Base-by-base conservation (phyloP, 2,329 filamentous ascomycete species). In the Calonectria hawksworthii region DNA sequence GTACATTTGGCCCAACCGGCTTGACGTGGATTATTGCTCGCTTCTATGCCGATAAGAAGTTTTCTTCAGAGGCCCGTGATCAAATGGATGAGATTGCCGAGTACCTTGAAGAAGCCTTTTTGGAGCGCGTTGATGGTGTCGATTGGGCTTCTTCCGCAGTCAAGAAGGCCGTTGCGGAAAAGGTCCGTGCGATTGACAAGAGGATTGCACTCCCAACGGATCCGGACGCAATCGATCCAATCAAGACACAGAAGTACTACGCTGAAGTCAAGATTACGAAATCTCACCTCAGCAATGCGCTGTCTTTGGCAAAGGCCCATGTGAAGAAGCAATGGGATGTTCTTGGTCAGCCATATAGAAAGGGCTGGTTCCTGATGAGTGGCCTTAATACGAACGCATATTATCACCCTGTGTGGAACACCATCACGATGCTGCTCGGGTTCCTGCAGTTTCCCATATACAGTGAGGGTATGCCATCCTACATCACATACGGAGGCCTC, bases 371-470 rank as follows among this genome's bases (percentile, higher is more conserved):
- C 90, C 88, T 82, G 14, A 92, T 93, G 89, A 90, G 88, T 11
- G 89, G 90, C 0, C 87, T 90, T 2, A 92, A 89, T 1, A 89
- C 91, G 21, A 94, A 94, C 77, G 93, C 93, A 2, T 93, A 93
- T 78, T 93, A 94, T 82, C 90, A 91, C 76, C 90, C 89, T 34
- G 87, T 89, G 0, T 89, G 89, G 26, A 94, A 94, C 79, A 90
- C 92, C 79, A 94, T 94, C 59, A 90, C 92, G 4, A 93, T 95
- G 1, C 28, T 72, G 0, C 68, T 76, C 2, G 93, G 92, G 0
- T 93, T 94, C 72, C 92, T 94, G 89, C 93, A 94, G 81, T 90
- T 90, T 3, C 93, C 93, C 0, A 86, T 92, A 3, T 94, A 94
- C 79, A 90, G 93, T 74, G 88, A 90, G 14, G 85, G 89, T 7